phyloP scores from a whole-genome alignment of 2,329 filamentous ascomycete species.

The Aspergillus ochraceus region DNA sequence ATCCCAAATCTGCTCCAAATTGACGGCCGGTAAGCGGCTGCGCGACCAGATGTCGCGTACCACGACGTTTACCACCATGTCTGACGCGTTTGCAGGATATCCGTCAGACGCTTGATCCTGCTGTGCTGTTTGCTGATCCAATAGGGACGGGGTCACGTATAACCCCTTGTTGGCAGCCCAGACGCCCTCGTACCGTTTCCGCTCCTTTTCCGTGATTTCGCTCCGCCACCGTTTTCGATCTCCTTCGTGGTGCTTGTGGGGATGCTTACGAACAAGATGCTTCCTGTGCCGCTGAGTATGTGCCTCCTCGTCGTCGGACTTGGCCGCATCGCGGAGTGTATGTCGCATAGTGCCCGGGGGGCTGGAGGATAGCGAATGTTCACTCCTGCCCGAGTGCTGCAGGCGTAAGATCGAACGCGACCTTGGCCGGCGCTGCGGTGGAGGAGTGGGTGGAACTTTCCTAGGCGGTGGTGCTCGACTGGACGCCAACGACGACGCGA shows the following conservation, averaged over 20 bases:
- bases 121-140: conserved; percentile 10
- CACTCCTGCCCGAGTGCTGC: conserved; percentile 28
- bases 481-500: conserved; percentile 49
- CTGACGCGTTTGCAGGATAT: conserved; percentile 28
- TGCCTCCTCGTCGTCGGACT: conserved; percentile 35
- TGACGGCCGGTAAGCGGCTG: conserved; percentile 40
- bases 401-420: conserved; percentile 38
- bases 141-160: conserved; percentile 24
- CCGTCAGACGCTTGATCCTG: conserved; percentile 12
- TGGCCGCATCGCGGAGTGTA: conserved; percentile 42
- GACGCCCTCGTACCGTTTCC: conserved; percentile 52
- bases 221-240: conserved; percentile 48
- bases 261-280: conserved; percentile 44
- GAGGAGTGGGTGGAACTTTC: conserved; percentile 38
- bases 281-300: conserved; percentile 31
- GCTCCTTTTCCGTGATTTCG: conserved; percentile 45
- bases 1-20: conserved; percentile 48
- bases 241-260: conserved; percentile 50
- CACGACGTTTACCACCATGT: conserved; percentile 48
- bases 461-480: conserved; percentile 40
- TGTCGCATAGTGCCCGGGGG: conserved; percentile 41
- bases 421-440: conserved; percentile 39
- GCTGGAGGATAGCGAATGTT: conserved; percentile 33
- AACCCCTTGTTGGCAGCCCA: conserved; percentile 52
- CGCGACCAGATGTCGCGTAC: conserved; percentile 52